Evolutionary conservation across 2,329 filamentous ascomycete genomes (phyloP).

Genomic region (Fusarium tupiense): DNA sequence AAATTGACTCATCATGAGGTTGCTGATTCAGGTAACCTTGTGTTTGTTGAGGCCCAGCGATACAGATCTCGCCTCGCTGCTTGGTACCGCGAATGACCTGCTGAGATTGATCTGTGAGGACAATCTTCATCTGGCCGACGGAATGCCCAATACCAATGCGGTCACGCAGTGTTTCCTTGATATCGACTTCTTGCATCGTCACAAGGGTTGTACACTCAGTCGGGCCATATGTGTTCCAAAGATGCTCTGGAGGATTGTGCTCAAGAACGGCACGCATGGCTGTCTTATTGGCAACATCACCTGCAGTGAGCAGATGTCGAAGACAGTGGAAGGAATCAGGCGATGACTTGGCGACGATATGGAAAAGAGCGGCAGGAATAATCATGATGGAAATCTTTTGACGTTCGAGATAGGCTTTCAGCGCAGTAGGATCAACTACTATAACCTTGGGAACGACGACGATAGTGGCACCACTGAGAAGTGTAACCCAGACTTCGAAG

Average conservation of each 20-base stretch:
- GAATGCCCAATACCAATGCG: not conserved
- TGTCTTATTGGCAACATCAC: not conserved
- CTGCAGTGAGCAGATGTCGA: not conserved
- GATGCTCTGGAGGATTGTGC: not conserved
- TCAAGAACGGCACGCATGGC: not conserved
- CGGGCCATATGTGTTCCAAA: conserved; percentile 5
- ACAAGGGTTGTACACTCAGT: conserved; percentile 1
- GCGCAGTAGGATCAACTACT: not conserved
- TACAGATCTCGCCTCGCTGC: not conserved
- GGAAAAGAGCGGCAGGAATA: not conserved
- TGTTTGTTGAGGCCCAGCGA: not conserved
- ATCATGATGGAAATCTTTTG: not conserved
- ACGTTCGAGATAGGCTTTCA: not conserved
- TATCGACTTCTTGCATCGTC: not conserved
- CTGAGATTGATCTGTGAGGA: not conserved
- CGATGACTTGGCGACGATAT: not conserved
- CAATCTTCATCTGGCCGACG: not conserved
- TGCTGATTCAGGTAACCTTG: not conserved
- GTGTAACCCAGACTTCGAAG: not conserved
- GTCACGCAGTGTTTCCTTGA: not conserved
- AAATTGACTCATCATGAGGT: fast-evolving
- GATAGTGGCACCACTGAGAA: not conserved
- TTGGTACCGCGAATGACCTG: not conserved
- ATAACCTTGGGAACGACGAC: not conserved
- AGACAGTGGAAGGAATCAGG: not conserved